Evolutionary conservation across 257 asterid species (phyloP), one percentile per base, ranked within the genome.

Genomic region (Verbena officinalis): DNA sequence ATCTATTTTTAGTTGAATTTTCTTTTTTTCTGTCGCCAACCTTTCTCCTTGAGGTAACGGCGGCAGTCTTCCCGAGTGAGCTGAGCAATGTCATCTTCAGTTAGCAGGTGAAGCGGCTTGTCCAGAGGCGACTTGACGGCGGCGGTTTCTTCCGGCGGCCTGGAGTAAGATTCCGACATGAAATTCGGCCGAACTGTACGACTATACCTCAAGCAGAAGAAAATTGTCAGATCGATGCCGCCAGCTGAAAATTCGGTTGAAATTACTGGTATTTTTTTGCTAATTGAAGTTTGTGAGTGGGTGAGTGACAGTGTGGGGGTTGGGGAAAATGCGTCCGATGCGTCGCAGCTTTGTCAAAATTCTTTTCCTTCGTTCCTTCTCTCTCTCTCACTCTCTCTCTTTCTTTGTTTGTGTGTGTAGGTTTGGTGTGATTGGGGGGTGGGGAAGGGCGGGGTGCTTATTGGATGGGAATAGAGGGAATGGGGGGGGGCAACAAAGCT

Each of bases 11-110:
- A 52, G 51, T 40, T 45, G 20, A 46, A 62, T 45, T 53, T 34
- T 39, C 38, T 22, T 21, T 39, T 31, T 21, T 15, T 13, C 36
- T 30, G 30, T 10, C 9, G 46, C 45, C 30, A 55, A 90, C 99
- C 99, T 86, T 90, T 94, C 67, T 84, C 87, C 77, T 86, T 94
- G 77, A 94, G 99, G 80, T 75, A 94, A 51, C 91, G 95, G 76
- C 99, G 97, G 89, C 99, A 94, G 69, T 94, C 99, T 59, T 94
- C 97, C 33, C 99, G 96, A 50, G 99, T 94, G 48, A 94, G 84
- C 84, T 88, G 99, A 71, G 99, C 86, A 88, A 94, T 88, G 96
- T 94, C 99, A 65, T 94, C 99, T 52, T 90, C 97, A 10, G 97
- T 94, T 66, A 94, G 99, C 62, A 38, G 83, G 75, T 85, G 74